phyloP scores from a whole-genome alignment of 164 flowering plant species.

The Paratinospora sagittata region DNA sequence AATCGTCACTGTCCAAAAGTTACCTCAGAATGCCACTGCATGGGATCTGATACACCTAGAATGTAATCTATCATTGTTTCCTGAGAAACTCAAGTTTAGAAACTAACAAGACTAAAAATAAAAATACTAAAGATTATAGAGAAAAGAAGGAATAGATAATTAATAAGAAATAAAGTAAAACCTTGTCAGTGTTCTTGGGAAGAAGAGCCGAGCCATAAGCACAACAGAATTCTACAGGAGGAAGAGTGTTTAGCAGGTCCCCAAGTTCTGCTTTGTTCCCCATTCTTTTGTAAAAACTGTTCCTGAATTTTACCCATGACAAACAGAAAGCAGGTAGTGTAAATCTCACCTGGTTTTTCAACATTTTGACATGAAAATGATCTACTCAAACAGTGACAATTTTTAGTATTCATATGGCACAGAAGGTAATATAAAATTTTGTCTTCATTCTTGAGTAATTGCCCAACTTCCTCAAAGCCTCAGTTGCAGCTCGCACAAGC shows the following conservation, averaged over 20 bases:
- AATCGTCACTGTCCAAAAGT: neutral
- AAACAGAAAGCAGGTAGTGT: too few species aligned
- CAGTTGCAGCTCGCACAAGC: too few species aligned
- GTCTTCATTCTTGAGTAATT: too few species aligned
- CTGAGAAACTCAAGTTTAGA: constrained; percentile 23
- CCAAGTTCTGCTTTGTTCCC: constrained; percentile 28
- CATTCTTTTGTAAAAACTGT: constrained; percentile 21
- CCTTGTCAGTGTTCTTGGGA: constrained; percentile 68
- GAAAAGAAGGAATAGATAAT: neutral
- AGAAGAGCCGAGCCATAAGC: constrained; percentile 88
- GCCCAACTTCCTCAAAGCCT: too few species aligned
- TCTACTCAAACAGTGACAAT: too few species aligned
- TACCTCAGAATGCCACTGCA: constrained; percentile 87
- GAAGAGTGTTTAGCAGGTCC: constrained; percentile 51
- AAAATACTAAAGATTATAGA: neutral
- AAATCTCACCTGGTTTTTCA: too few species aligned
- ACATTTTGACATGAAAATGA: too few species aligned
- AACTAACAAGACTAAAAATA: neutral
- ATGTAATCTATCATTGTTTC: constrained; percentile 80
- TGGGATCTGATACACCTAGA: constrained; percentile 86
- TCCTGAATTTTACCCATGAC: too few species aligned
- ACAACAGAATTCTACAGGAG: constrained; percentile 81
- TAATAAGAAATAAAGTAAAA: constrained; percentile 6
- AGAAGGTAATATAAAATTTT: too few species aligned
- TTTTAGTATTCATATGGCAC: too few species aligned